Evolutionary conservation across 2,329 filamentous ascomycete genomes (phyloP), one percentile per base, ranked within the genome.

Genomic region (Talaromyces piceae): DNA sequence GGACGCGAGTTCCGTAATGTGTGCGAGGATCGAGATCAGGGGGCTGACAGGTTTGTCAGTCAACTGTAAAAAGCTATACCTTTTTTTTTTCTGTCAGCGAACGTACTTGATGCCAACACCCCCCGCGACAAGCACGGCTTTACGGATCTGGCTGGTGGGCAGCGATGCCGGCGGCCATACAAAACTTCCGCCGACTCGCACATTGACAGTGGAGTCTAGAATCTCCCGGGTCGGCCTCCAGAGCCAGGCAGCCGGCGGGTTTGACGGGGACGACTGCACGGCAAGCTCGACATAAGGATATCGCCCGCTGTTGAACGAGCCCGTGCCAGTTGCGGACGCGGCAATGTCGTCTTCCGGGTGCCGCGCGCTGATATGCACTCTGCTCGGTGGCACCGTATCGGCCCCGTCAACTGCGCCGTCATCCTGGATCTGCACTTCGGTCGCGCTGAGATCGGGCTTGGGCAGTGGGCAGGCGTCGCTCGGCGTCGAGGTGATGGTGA

Each of bases 401-500:
- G n/a, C n/a, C n/a, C n/a, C n/a, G n/a, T n/a, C n/a, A n/a, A n/a
- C n/a, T n/a, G n/a, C n/a, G n/a, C n/a, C n/a, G n/a, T n/a, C n/a
- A n/a, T n/a, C n/a, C n/a, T n/a, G n/a, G n/a, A n/a, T n/a, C n/a
- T n/a, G 49, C 22, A 54, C 16, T 20, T 50, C 31, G 31, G 53
- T 37, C 26, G 33, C 33, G 20, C 16, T 37, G 1, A 58, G 47
- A 44, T 54, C 59, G 7, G 61, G 58, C 18, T 57, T 58, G 9
- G 63, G 62, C n/a, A 66, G 59, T 9, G 58, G 45, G 64, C 67
- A 54, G 3, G 80, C 77, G 50, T 76, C 71, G 39, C 76, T 77
- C 0, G 88, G 88, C 0, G 85, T 73, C 1, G 87, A 93, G 5
- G 88, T 91, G 57, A 95, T 86, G 39, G 89, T 95, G 73, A 95